Percentiles rank a stretch among this genome's conserved stretches.
phyloP scores from a whole-genome alignment of 2,329 filamentous ascomycete genomes.

The Epicoccum sorghinum region DNA sequence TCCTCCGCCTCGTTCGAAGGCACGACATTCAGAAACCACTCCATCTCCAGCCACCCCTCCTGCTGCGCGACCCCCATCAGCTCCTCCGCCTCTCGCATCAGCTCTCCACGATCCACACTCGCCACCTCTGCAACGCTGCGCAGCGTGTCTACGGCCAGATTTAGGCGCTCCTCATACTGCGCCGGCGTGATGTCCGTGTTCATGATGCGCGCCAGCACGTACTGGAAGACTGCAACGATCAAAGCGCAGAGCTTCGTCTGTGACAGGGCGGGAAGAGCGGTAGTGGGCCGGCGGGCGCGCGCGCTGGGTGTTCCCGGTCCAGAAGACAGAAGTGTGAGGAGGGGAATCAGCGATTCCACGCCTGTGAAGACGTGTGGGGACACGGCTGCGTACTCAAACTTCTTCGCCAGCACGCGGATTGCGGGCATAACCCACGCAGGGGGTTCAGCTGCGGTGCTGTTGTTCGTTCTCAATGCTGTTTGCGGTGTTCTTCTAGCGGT shows the following conservation, averaged over 20 bases:
- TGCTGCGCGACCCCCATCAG: slow-evolving; percentile 43
- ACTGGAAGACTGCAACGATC: slow-evolving; percentile 66
- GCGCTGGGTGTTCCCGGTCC: slow-evolving; percentile 50
- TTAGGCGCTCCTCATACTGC: slow-evolving; percentile 40
- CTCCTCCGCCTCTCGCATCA: slow-evolving; percentile 44
- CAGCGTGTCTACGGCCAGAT: slow-evolving; percentile 58
- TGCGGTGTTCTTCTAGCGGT: slow-evolving; percentile 31
- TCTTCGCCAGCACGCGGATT: slow-evolving; percentile 69
- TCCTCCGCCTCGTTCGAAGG: slow-evolving; percentile 34
- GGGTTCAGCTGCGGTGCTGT: slow-evolving; percentile 20
- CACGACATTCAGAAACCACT: slow-evolving; percentile 62
- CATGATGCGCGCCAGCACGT: slow-evolving; percentile 58
- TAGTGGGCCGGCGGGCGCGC: slow-evolving; percentile 53
- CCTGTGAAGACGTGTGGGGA: slow-evolving; percentile 78
- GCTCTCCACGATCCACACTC: slow-evolving; percentile 54
- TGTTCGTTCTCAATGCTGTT: slow-evolving; percentile 23
- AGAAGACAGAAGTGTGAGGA: slow-evolving; percentile 38
- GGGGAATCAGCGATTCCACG: slow-evolving; percentile 62
- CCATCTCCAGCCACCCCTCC: slow-evolving; percentile 57
- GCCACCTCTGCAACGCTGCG: slow-evolving; percentile 57
- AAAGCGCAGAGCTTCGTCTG: slow-evolving; percentile 50
- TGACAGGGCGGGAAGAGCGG: slow-evolving; percentile 18
- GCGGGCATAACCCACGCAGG: slow-evolving; percentile 70
- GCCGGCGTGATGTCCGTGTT: slow-evolving; percentile 38
- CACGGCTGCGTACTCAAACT: slow-evolving; percentile 65